These are phyloP conservation scores for Malus fusca DNA, from an alignment of 306 rosid genomes.

Conservation along the genomic window DNA sequence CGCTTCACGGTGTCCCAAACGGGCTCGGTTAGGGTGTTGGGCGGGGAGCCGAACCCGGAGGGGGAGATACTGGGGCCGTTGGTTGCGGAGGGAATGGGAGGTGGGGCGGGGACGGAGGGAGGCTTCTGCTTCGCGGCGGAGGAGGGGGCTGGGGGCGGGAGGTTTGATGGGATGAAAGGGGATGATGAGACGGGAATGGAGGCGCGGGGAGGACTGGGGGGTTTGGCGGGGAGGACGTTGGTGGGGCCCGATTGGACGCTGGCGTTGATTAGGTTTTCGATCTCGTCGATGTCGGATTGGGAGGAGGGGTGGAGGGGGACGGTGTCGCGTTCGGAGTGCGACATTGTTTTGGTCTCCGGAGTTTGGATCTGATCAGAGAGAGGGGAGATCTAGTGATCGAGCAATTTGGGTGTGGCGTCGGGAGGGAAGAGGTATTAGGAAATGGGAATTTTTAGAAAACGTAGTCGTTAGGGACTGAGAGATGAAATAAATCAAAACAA, in stretches of 20 bases:
- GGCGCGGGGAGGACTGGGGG: constrained; percentile 79
- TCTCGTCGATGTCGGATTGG: constrained; percentile 98
- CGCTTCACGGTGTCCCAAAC: constrained; percentile 95
- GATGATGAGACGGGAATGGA: constrained; percentile 77
- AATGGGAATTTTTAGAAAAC: background rate
- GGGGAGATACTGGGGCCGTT: constrained; percentile 21
- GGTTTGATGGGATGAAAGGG: constrained; percentile 36
- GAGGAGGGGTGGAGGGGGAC: constrained; percentile 85
- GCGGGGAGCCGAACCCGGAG: constrained; percentile 63
- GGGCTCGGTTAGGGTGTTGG: constrained; percentile 89
- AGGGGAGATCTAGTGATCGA: background rate
- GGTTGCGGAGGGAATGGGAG: constrained; percentile 29
- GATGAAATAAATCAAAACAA: background rate
- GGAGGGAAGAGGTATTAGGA: background rate
- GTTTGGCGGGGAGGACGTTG: constrained; percentile 61
- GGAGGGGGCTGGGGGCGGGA: constrained; percentile 19
- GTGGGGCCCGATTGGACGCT: constrained; percentile 52
- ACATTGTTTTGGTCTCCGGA: constrained; percentile 42
- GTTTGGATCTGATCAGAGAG: background rate
- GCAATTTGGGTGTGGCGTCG: background rate
- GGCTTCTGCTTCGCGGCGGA: constrained; percentile 24
- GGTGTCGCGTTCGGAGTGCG: constrained; percentile 78
- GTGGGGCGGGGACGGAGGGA: constrained; percentile 27
- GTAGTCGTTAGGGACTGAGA: background rate
- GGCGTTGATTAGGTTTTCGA: constrained; percentile 85